Percentiles rank a stretch among this genome's conserved stretches.
Conservation (phyloP, 2,329 filamentous ascomycete genomes). For the Penicillium hesseltinei region DNA sequence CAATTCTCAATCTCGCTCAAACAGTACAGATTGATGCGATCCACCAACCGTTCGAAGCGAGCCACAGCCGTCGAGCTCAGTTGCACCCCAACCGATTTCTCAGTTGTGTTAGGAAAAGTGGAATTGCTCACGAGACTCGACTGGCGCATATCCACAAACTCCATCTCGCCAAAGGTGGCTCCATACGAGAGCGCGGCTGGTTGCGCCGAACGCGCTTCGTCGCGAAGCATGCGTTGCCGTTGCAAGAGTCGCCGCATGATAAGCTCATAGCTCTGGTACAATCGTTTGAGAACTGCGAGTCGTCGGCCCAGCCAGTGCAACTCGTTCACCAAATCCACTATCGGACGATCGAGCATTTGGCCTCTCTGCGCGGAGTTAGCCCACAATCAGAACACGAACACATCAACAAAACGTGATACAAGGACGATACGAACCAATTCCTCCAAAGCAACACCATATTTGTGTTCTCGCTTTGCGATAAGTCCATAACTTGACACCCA, state of each 20-base stretch:
- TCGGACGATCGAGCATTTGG: constrained; percentile 55
- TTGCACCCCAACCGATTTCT: constrained; percentile 40
- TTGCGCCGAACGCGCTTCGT: constrained; percentile 31
- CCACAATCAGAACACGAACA: neutral
- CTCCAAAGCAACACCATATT: constrained; percentile 51
- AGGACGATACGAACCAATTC: constrained; percentile 42
- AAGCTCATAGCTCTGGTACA: constrained; percentile 61
- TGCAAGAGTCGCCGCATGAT: constrained; percentile 63
- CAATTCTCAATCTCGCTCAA: constrained; percentile 64
- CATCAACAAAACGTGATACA: neutral
- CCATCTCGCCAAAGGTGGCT: constrained; percentile 27
- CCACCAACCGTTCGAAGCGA: constrained; percentile 59
- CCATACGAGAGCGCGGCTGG: constrained; percentile 20
- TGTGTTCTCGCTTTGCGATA: constrained; percentile 56
- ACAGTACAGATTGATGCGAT: constrained; percentile 62
- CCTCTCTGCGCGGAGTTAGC: constrained; percentile 40
- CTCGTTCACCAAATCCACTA: constrained; percentile 46
- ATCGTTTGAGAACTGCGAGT: constrained; percentile 59
- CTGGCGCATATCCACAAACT: constrained; percentile 42
- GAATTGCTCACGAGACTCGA: constrained; percentile 26
- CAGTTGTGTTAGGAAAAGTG: constrained; percentile 17
- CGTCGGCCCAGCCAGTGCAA: constrained; percentile 62
- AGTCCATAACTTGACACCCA: constrained; percentile 63
- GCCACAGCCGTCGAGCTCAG: constrained; percentile 52
- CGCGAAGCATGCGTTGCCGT: constrained; percentile 42